These are phyloP conservation scores for Eutrema yunnanense DNA, from an alignment of 345 rosid species.

Conservation along the genomic window DNA sequence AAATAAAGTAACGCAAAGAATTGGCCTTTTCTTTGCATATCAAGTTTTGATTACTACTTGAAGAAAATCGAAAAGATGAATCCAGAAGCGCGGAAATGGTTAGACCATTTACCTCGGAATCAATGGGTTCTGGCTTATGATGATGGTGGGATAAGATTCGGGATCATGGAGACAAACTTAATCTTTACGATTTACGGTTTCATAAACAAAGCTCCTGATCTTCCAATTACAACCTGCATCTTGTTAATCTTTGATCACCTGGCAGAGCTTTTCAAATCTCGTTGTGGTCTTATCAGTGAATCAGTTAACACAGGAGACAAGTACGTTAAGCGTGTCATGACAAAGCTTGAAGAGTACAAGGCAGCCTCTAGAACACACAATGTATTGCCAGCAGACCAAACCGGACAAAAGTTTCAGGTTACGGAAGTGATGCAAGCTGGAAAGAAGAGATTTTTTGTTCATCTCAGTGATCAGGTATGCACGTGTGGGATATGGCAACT, in stretches of 20 bases:
- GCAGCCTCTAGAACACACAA: not conserved
- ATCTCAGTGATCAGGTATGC: not conserved
- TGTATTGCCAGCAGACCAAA: not conserved
- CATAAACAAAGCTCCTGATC: not conserved
- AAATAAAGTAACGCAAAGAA: not conserved
- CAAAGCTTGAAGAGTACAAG: not conserved
- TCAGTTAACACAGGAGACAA: not conserved
- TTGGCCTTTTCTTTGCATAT: no score
- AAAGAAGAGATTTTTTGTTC: not conserved
- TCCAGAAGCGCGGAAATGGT: not conserved
- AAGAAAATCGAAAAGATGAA: slow-evolving; percentile 2
- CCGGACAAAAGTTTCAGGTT: not conserved
- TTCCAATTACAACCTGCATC: not conserved
- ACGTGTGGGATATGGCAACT: not conserved
- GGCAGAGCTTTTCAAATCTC: not conserved
- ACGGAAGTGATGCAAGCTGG: not conserved
- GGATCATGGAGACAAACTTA: not conserved
- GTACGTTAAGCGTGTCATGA: not conserved
- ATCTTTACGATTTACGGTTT: not conserved
- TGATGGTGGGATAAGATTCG: not conserved
- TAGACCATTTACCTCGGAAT: not conserved
- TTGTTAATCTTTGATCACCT: not conserved
- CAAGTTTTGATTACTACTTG: not conserved
- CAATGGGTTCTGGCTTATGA: not conserved
- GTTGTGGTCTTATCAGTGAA: not conserved